Evolutionary conservation across 2,329 filamentous ascomycete genomes (phyloP).

Genomic region (Sphaerulina vaccinii): DNA sequence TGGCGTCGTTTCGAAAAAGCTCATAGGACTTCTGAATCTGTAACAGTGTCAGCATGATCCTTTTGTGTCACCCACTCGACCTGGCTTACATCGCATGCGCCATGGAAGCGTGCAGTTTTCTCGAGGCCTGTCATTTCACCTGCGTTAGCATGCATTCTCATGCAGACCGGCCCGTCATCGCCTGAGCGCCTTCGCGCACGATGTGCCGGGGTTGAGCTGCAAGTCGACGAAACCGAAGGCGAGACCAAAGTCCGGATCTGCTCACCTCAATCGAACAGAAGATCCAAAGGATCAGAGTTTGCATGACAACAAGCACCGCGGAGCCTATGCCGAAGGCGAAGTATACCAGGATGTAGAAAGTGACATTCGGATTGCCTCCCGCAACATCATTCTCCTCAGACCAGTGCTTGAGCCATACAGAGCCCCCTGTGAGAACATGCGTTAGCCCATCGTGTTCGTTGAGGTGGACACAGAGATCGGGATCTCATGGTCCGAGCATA

Average conservation of each 20-base stretch:
- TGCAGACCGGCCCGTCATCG: conserved; percentile 23
- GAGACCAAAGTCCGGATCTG: conserved; percentile 17
- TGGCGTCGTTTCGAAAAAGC: conserved; percentile 96
- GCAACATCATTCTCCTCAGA: conserved; percentile 71
- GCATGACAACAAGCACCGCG: conserved; percentile 78
- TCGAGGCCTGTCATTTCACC: conserved; percentile 64
- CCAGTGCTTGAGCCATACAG: conserved; percentile 93
- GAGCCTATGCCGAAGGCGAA: conserved; percentile 91
- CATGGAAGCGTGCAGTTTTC: conserved; percentile 83
- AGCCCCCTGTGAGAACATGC: conserved; percentile 58
- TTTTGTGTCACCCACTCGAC: not conserved
- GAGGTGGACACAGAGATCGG: conserved; percentile 5
- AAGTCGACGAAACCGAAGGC: conserved; percentile 14
- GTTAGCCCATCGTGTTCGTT: conserved; percentile 26
- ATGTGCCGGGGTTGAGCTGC: conserved; percentile 15
- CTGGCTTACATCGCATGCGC: conserved; percentile 22
- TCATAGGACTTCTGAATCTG: conserved; percentile 90
- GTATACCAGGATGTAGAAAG: conserved; percentile 92
- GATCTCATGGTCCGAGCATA: conserved; percentile 24
- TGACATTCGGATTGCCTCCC: conserved; percentile 71
- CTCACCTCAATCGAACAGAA: conserved; percentile 96
- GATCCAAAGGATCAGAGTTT: conserved; percentile 96
- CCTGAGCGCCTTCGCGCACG: conserved; percentile 24
- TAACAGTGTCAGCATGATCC: conserved; percentile 9
- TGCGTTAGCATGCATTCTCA: conserved; percentile 27